Evolutionary conservation across 2,329 filamentous ascomycete species (phyloP).

Genomic region (Grosmannia huntii): DNA sequence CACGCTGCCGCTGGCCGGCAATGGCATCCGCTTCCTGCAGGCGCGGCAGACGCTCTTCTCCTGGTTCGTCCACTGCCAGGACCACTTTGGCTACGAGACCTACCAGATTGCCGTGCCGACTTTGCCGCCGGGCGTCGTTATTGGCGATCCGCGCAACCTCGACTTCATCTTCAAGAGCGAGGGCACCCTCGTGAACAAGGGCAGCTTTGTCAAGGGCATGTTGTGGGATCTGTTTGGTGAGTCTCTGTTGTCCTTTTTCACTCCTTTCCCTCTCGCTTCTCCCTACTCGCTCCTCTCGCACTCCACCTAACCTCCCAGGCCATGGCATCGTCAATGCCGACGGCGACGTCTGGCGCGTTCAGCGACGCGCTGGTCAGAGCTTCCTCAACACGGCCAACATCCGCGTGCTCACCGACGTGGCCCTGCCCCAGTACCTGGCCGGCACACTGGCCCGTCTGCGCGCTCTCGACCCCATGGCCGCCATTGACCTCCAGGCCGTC

Average conservation of each 20-base stretch:
- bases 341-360: slow-evolving; percentile 48
- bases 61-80: slow-evolving; percentile 50
- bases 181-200: slow-evolving; percentile 43
- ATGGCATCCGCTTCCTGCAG: slow-evolving; percentile 48
- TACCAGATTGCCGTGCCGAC: slow-evolving; percentile 50
- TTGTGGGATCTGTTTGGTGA: slow-evolving; percentile 49
- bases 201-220: slow-evolving; percentile 45
- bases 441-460: slow-evolving; percentile 28
- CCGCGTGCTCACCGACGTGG: slow-evolving; percentile 41
- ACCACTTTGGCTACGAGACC: slow-evolving; percentile 43
- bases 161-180: slow-evolving; percentile 52
- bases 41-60: slow-evolving; percentile 45
- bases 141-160: slow-evolving; percentile 48
- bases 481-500: slow-evolving; percentile 43
- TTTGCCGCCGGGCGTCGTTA: slow-evolving; percentile 48
- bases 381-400: slow-evolving; percentile 48
- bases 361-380: slow-evolving; percentile 46
- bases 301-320: slow-evolving; percentile 20
- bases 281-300: background rate
- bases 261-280: background rate
- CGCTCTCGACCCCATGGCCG: slow-evolving; percentile 14
- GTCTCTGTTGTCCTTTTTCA: background rate
- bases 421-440: slow-evolving; percentile 40
- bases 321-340: slow-evolving; percentile 56
- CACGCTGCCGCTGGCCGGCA: slow-evolving; percentile 43